Conservation (phyloP, 1,284 basidiomycete species). For the Ceratobasidium sp. region DNA sequence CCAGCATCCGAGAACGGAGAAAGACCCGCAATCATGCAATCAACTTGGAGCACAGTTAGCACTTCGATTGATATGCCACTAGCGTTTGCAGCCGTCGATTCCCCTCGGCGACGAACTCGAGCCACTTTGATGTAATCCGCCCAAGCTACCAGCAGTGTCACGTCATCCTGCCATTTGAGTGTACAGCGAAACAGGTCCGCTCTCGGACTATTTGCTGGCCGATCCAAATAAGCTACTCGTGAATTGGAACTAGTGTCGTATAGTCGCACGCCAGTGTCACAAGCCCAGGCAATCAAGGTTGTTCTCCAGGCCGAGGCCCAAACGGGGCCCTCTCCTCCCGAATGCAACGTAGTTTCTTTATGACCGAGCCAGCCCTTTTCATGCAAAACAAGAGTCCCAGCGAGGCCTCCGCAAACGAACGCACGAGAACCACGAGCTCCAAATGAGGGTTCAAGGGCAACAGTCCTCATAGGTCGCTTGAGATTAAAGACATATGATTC, state of each 20-base stretch:
- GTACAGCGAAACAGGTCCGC: constrained; percentile 94
- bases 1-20: constrained; percentile 69
- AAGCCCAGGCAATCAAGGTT: constrained; percentile 94
- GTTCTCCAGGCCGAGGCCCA: constrained; percentile 91
- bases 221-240: constrained; percentile 87
- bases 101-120: constrained; percentile 71
- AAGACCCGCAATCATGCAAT: constrained; percentile 95
- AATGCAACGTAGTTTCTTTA: constrained; percentile 86
- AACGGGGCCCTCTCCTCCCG: constrained; percentile 89
- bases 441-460: constrained; percentile 92
- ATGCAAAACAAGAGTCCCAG: constrained; percentile 82
- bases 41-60: constrained; percentile 89
- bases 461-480: constrained; percentile 89
- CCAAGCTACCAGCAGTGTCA: constrained; percentile 92
- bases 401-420: constrained; percentile 93
- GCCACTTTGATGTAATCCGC: constrained; percentile 94
- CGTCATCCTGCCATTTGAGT: constrained; percentile 90
- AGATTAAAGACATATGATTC: constrained; percentile 91
- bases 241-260: constrained; percentile 84
- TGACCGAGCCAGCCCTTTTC: constrained; percentile 98
- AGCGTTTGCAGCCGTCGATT: constrained; percentile 44
- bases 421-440: constrained; percentile 81
- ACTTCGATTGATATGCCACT: constrained; percentile 70
- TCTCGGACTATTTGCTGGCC: constrained; percentile 81
- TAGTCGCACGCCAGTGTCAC: constrained; percentile 93